Evolutionary conservation across 2,329 filamentous ascomycete species (phyloP), one percentile per base, ranked within the genome.

Genomic region (Colletotrichum chrysophilum): DNA sequence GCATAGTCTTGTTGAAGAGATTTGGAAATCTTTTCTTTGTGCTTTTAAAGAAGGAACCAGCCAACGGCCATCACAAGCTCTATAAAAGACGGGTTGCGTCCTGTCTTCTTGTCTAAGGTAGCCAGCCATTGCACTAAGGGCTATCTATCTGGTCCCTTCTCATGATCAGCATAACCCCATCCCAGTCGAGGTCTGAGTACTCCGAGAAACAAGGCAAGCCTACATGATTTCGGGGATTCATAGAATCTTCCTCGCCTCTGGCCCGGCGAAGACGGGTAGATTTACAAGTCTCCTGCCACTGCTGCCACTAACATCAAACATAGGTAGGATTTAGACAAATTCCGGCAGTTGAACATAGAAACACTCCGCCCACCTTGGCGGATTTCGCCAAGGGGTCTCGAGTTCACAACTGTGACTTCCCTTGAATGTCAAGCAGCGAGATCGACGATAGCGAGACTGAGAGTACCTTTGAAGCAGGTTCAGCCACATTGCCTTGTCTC

Each of bases 131-230:
- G 0, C 36, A 9, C 0, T 38, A 7, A 9, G 16, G 36, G 36
- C 0, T 38, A 38, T 38, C 14, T 9, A 9, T 7, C 16, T 18
- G 16, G 7, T 38, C 7, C 36, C 38, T 6, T n/a, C 9, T 6
- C 38, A 43, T n/a, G 18, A 43, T 4, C 18, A n/a, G 38, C 18
- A n/a, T n/a, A 43, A 43, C 8, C 38, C 18, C 9, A 10, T 43
- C 18, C 18, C 0, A 3, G 38, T 0, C 18, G 18, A 10, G 18
- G 0, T 18, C 9, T 43, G 0, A n/a, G 12, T n/a, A n/a, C 18
- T 10, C 8, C 3, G 9, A 43, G 38, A n/a, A 10, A 10, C 0
- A 38, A 43, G 8, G 18, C 0, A 6, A 10, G 16, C 18, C 18
- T 43, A n/a, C 18, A 43, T 18, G 38, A 10, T 10, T 9, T 3